Base-by-base conservation (phyloP, 2,329 filamentous ascomycete species). In the Colletotrichum sp. region DNA sequence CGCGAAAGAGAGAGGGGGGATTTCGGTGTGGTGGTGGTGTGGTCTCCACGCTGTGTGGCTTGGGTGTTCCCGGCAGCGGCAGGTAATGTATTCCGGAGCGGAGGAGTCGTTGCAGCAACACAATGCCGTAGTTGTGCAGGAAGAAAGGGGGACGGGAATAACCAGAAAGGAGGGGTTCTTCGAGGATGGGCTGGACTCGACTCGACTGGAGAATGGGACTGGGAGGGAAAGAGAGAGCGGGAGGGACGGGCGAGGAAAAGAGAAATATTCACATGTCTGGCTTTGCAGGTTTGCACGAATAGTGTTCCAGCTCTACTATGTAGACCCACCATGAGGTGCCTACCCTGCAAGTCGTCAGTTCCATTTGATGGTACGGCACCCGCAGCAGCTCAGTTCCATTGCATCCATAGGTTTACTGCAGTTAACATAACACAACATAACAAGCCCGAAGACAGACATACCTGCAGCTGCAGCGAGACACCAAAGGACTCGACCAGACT, bases 231-330 rank as follows among this genome's bases (percentile, higher is more conserved):
- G 52, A 18, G 64, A 55, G 64, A 32, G 12, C 12, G 38, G 13
- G 9, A 38, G n/a, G 21, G 28, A 43, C 32, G 28, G 48, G 18
- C 24, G 13, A 60, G 58, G 18, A 13, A 28, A 57, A n/a, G 68
- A n/a, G 38, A 57, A 73, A 75, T 67, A 72, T 73, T 75, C 73
- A 75, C 73, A 75, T 75, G 73, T 68, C 70, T 64, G 4, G n/a
- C 43, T 52, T 52, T 21, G 43, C n/a, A 24, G 63, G 34, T 21
- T 63, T 67, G 48, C 52, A 57, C 34, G 36, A 38, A 38, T 38
- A 65, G 63, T 21, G 43, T 48, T 21, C 43, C 43, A 52, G 43
- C 43, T 21, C 43, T 21, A 36, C 34, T 36, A 36, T 36, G 34
- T 36, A 21, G 43, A 12, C n/a, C 43, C 38, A 65, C 15, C 18